phyloP scores from a whole-genome alignment of 768 basidiomycete genomes.

The Albatrellus ellisii region DNA sequence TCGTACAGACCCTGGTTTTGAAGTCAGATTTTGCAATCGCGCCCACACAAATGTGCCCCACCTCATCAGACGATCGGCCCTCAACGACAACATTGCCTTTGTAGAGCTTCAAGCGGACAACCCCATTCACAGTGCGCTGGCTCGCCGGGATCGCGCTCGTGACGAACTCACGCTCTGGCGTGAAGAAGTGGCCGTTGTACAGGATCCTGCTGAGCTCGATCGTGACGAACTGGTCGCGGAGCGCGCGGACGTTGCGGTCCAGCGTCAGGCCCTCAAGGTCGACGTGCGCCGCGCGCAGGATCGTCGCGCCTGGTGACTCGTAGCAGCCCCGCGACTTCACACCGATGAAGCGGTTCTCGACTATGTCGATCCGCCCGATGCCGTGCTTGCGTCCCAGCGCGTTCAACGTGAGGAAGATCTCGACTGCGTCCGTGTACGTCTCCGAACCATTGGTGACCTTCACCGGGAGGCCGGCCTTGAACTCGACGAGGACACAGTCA shows the following conservation, averaged over 20 bases:
- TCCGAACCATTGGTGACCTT: constrained; percentile 51
- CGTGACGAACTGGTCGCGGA: constrained; percentile 93
- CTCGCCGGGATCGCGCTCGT: constrained; percentile 83
- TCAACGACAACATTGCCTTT: constrained; percentile 94
- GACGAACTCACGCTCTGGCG: constrained; percentile 96
- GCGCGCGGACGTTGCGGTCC: constrained; percentile 89
- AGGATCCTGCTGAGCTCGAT: constrained; percentile 81
- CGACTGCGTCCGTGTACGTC: constrained; percentile 82
- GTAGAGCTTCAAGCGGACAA: constrained; percentile 83
- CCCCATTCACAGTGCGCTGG: constrained; percentile 93
- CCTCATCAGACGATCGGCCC: constrained; percentile 82
- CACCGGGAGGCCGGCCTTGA: constrained; percentile 75
- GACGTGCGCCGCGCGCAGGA: constrained; percentile 89
- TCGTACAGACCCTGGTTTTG: constrained; percentile 78
- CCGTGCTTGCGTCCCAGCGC: constrained; percentile 89
- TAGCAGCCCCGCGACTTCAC: constrained; percentile 99
- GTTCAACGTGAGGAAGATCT: constrained; percentile 88
- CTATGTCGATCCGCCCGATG: constrained; percentile 94
- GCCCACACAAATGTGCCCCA: too few relatives aligned
- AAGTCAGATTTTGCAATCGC: too few relatives aligned
- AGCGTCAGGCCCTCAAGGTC: constrained; percentile 97
- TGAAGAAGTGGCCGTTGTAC: constrained; percentile 99
- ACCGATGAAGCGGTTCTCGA: constrained; percentile 99
- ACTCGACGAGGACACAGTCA: constrained; percentile 77
- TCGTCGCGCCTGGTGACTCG: constrained; percentile 94